A percentile compares a stretch with the other conserved stretches of the same genome.
Conservation (phyloP, 495 filamentous ascomycete species). For the Cetradonia linearis region DNA sequence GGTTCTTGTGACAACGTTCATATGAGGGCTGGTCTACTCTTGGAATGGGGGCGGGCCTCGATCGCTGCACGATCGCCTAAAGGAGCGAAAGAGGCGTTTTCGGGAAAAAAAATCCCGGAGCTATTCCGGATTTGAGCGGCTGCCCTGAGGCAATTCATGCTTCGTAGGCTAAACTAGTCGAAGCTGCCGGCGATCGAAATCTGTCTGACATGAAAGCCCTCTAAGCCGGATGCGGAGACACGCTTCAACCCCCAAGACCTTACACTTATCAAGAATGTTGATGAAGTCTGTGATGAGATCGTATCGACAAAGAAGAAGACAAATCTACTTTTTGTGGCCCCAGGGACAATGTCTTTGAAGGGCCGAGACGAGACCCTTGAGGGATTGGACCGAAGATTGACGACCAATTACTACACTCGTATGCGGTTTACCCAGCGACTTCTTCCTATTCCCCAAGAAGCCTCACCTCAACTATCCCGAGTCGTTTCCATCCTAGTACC, state of each 20-base stretch:
- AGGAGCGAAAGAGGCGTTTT: constrained; percentile 6
- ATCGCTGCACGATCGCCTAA: neutral
- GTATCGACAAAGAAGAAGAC: constrained; percentile 38
- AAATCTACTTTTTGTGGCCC: constrained; percentile 45
- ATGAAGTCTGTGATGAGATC: constrained; percentile 46
- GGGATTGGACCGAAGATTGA: constrained; percentile 10
- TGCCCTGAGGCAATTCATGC: constrained; percentile 32
- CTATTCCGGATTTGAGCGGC: no score
- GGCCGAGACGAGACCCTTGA: constrained; percentile 26
- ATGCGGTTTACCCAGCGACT: constrained; percentile 18
- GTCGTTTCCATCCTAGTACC: constrained; percentile 19
- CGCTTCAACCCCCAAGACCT: constrained; percentile 44
- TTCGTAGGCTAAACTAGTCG: constrained; percentile 34
- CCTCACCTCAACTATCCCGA: constrained; percentile 10
- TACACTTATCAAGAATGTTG: constrained; percentile 44
- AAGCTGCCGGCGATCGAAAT: constrained; percentile 36
- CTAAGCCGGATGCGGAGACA: constrained; percentile 42
- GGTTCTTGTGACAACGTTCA: neutral
- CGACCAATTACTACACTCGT: constrained; percentile 19
- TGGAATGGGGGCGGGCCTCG: neutral
- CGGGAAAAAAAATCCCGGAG: constrained; percentile 11
- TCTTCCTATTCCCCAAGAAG: constrained; percentile 16
- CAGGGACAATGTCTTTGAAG: constrained; percentile 27
- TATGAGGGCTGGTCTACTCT: neutral
- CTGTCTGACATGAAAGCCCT: constrained; percentile 34